Conservation (phyloP, 2,329 filamentous ascomycete genomes). For the Seiridium cupressi region DNA sequence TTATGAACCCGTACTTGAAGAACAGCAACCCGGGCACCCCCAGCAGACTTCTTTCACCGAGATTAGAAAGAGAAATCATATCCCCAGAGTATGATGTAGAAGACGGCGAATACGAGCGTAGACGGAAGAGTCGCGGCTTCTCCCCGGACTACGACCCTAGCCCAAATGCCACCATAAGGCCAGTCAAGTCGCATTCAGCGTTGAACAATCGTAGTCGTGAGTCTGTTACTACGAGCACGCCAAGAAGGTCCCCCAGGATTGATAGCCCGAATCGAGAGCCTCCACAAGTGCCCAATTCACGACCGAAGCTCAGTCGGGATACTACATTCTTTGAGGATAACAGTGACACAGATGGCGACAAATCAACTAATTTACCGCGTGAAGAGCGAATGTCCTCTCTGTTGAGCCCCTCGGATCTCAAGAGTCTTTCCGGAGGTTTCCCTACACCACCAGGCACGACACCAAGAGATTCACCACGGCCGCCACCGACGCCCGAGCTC, state of each 20-base stretch:
- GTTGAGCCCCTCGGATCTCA: background rate
- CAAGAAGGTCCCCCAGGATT: conserved; percentile 20
- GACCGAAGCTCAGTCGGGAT: conserved; percentile 25
- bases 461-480: background rate
- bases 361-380: background rate
- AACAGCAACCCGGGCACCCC: conserved; percentile 14
- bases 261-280: conserved; percentile 22
- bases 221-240: conserved; percentile 11
- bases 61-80: conserved; percentile 17
- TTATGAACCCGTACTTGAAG: conserved; percentile 80
- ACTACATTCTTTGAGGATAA: conserved; percentile 51
- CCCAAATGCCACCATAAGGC: conserved; percentile 67
- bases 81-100: conserved; percentile 19
- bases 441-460: conserved; percentile 2
- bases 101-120: conserved; percentile 12
- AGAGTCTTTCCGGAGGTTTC: conserved; percentile 2
- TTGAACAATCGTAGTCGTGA: conserved; percentile 25
- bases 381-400: background rate
- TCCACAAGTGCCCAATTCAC: conserved; percentile 21
- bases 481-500: background rate
- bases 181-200: conserved; percentile 50
- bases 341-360: conserved; percentile 42
- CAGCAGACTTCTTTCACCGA: conserved; percentile 14
- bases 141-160: conserved; percentile 75
- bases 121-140: conserved; percentile 48